Percentiles rank a stretch among this genome's conserved stretches.
Evolutionary conservation across 2,329 filamentous ascomycete species (phyloP).

Genomic region (Neophaeococcomyces mojaviensis): DNA sequence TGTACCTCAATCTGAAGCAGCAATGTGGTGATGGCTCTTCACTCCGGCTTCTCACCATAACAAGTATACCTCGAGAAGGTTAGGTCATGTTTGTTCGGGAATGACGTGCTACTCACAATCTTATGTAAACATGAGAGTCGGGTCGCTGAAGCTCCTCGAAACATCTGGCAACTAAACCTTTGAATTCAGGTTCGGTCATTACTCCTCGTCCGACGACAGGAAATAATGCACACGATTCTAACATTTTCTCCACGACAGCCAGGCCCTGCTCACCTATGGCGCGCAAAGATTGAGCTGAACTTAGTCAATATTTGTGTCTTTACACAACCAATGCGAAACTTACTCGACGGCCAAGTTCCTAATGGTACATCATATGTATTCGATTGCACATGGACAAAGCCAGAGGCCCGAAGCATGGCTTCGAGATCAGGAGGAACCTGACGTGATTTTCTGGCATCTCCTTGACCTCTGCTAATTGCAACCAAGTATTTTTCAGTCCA

Average conservation of each 20-base stretch:
- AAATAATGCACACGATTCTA: neutral
- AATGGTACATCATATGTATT: neutral
- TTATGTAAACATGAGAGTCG: neutral
- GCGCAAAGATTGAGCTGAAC: neutral
- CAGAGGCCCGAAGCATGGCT: neutral
- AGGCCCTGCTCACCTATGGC: neutral
- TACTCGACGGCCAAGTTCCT: neutral
- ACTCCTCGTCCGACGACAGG: neutral
- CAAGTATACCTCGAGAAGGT: no score
- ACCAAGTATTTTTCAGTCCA: constrained; percentile 4
- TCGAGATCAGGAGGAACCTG: neutral
- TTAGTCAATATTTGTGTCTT: neutral
- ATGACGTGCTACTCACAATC: neutral
- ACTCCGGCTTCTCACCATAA: no score
- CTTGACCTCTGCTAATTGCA: constrained; percentile 10
- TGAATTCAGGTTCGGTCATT: neutral
- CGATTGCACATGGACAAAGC: neutral
- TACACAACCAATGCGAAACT: neutral
- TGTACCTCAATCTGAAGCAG: no score
- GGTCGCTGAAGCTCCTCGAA: neutral
- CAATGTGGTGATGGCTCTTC: no score
- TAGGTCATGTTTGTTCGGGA: no score
- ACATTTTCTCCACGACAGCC: neutral
- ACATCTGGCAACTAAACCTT: neutral
- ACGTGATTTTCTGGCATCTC: neutral